Conservation (phyloP, 108 stramenopile species). For the Aurantiochytrium sp. region DNA sequence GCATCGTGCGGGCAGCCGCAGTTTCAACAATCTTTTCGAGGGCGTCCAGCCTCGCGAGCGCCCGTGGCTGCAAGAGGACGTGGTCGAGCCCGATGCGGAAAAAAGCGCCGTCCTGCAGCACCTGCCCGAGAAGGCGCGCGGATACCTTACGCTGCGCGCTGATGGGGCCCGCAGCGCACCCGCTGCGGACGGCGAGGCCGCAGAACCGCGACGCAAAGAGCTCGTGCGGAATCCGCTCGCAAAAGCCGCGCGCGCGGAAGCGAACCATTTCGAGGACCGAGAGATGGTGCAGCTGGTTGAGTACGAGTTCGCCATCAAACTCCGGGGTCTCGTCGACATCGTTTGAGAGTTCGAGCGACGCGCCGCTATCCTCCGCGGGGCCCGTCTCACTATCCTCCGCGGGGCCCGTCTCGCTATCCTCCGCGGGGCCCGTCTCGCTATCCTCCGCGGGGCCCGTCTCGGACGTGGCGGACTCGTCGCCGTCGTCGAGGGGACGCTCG, state of each 20-base stretch:
- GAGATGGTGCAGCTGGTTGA: background rate
- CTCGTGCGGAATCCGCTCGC: background rate
- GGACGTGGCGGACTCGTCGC: too few species aligned
- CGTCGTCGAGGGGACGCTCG: too few species aligned
- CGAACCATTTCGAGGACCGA: slow-evolving; percentile 15
- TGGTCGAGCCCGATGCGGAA: background rate
- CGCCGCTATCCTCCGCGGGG: too few species aligned
- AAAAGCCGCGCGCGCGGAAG: background rate
- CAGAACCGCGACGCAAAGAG: background rate
- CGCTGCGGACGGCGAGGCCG: background rate
- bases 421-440: too few species aligned
- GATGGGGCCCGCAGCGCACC: too few species aligned
- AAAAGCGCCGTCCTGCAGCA: background rate
- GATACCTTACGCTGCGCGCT: too few species aligned
- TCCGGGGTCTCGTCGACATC: too few species aligned
- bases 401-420: too few species aligned
- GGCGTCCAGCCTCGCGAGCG: background rate
- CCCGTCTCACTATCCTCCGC: too few species aligned
- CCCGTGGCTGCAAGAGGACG: background rate
- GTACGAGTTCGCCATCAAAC: background rate
- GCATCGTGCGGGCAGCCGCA: background rate
- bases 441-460: too few species aligned
- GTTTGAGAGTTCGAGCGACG: too few species aligned
- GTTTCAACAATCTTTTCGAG: background rate
- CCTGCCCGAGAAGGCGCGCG: too few species aligned